Evolutionary conservation across 1,139 yeast species (phyloP), one percentile per base, ranked within the genome.

Genomic region (Yamadazyma membranifaciens): DNA sequence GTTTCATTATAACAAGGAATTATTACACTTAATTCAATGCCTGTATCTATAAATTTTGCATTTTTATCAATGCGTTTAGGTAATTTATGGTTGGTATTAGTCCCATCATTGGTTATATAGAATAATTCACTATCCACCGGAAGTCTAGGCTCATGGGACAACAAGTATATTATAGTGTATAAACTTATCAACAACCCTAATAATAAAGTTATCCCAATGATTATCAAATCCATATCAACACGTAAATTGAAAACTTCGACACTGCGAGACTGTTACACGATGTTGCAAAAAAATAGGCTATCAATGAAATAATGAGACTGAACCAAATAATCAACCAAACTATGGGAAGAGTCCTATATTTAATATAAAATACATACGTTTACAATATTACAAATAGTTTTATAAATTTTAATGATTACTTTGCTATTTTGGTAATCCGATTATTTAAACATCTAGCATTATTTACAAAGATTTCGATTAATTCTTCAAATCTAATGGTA

Each of bases 1-100:
- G 85, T 81, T 63, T 92, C 98, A 59, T 92, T 92, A 59, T 78
- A 92, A 57, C 97, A 89, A 9, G 98, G 98, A 13, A 92, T 78
- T 11, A 94, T 88, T 25, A 92, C 83, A 30, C 94, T 81, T 36
- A 91, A 54, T 32, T 73, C 73, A 20, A 84, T 60, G 1, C 54
- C 59, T 9, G 50, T 57, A 38, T 64, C 60, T 2, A 46, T 49
- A 36, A 57, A 65, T 44, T 63, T 59, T 4, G 81, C 63, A 12
- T 35, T 27, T 2, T 62, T 53, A 33, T 49, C 49, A 30, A 60
- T 54, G 37, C 65, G 60, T 27, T 55, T 52, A 20, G 69, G 70
- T 41, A 68, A 57, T 28, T 51, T 58, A 50, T 59, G 57, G 39
- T 29, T 32, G 27, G 48, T 42, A 3, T 43, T 41, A 1, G 49